phyloP scores from a whole-genome alignment of 441 rosid genomes.

The Omphalea diandra region DNA sequence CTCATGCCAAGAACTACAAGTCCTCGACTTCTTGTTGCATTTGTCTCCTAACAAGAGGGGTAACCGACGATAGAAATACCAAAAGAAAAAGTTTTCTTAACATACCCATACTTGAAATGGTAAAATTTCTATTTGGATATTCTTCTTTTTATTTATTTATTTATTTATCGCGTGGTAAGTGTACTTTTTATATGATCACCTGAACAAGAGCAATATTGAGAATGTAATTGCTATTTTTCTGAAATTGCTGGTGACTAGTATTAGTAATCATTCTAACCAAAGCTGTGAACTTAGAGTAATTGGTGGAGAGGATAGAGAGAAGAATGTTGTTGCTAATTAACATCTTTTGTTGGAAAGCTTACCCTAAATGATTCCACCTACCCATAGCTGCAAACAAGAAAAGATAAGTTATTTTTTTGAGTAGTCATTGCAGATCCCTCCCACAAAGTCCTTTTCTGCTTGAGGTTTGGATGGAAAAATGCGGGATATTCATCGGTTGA shows the following conservation, averaged over 20 bases:
- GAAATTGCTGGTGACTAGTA: neutral
- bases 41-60: neutral
- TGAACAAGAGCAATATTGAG: neutral
- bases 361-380: constrained; percentile 1
- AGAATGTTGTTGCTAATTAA: constrained; percentile 20
- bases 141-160: neutral
- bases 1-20: neutral
- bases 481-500: neutral
- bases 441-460: constrained; percentile 12
- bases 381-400: neutral
- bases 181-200: neutral
- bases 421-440: neutral
- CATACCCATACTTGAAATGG: neutral
- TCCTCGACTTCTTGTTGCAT: neutral
- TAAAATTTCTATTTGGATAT: neutral
- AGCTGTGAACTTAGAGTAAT: neutral
- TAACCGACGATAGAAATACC: neutral
- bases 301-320: neutral
- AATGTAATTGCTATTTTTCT: neutral
- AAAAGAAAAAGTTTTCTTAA: neutral
- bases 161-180: neutral
- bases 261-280: constrained; percentile 5
- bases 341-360: constrained; percentile 23
- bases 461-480: constrained; percentile 14
- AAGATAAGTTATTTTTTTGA: neutral